phyloP scores from a whole-genome alignment of 108 stramenopile genomes.

The Craspedostauros australis region DNA sequence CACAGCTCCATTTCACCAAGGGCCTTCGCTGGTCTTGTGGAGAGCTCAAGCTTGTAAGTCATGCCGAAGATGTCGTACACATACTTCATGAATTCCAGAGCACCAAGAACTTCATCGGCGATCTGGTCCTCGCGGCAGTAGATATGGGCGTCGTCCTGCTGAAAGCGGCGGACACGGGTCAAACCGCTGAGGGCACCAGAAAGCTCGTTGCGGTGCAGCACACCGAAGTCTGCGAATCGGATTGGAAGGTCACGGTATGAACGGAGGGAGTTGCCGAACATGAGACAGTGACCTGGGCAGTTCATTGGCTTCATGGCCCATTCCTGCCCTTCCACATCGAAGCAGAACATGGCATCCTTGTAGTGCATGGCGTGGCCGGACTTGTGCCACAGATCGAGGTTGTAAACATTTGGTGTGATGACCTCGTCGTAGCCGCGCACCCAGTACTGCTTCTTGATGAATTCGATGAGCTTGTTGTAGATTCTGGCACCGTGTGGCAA shows the following conservation, averaged over 20 bases:
- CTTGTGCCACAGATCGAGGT: slow-evolving; percentile 95
- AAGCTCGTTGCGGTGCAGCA: slow-evolving; percentile 96
- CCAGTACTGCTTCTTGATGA: slow-evolving; percentile 95
- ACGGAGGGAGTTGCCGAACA: slow-evolving; percentile 86
- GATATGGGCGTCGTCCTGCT: slow-evolving; percentile 99
- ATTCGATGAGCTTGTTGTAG: slow-evolving; percentile 95
- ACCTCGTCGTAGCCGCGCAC: slow-evolving; percentile 95
- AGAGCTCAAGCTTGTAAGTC: slow-evolving; percentile 97
- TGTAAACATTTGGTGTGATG: slow-evolving; percentile 98
- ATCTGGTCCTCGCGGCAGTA: slow-evolving; percentile 98
- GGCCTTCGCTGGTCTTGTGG: slow-evolving; percentile 98
- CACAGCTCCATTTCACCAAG: slow-evolving; percentile 93
- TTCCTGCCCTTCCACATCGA: slow-evolving; percentile 90
- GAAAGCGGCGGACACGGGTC: slow-evolving; percentile 98
- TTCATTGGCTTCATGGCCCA: slow-evolving; percentile 99
- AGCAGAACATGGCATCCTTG: slow-evolving; percentile 96
- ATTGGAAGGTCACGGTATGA: slow-evolving; percentile 97
- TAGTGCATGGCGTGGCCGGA: slow-evolving; percentile 99
- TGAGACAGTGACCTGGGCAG: slow-evolving; percentile 97
- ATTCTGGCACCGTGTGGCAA: slow-evolving; percentile 97
- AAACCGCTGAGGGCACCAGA: slow-evolving; percentile 96
- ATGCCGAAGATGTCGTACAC: slow-evolving; percentile 98
- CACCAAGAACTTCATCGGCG: slow-evolving; percentile 85
- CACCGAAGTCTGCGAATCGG: slow-evolving; percentile 98
- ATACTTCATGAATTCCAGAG: slow-evolving; percentile 95